Evolutionary conservation across 1,139 yeast species (phyloP), one percentile per base, ranked within the genome.

Genomic region (Saccharomyces uvarum): DNA sequence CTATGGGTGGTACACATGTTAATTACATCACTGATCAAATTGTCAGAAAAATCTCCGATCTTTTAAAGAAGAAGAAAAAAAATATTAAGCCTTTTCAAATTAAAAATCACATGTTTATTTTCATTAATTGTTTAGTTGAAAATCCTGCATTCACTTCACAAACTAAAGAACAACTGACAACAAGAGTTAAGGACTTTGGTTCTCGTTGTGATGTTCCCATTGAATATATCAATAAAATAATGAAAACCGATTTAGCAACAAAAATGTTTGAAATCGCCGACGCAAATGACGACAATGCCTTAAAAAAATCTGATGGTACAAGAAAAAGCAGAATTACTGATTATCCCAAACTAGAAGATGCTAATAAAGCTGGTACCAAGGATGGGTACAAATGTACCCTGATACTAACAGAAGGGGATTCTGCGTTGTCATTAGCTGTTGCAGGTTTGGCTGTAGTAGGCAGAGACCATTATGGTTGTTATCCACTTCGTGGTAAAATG

Each of bases 71-170:
- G 73, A 88, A 87, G 61, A 38, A 38, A 38, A 82, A 88, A 38
- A 84, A 84, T 70, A 82, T 95, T 56, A 88, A 87, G 63, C 93
- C 96, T 1, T 85, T 85, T 62, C 98, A 95, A 73, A 87, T 95
- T 56, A 83, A 86, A 68, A 90, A 86, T 70, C 88, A 90, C 70
- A 87, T 93, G 85, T 93, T 93, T 66, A 68, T 95, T 47, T 95
- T 95, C 65, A 77, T 95, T 61, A 95, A 95, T 70, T 90, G 97
- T 78, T 77, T 91, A 62, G 83, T 95, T 71, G 97, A 90, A 69
- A 95, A 95, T 64, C 99, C 99, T 0, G 96, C 98, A 0, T 95
- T 95, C 68, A 91, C 97, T 0, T 91, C 99, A 0, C 99, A 95
- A 74, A 95, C 99, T 0, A 95, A 95, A 67, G 99, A 95, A 69